Conservation (phyloP, 2,329 filamentous ascomycete genomes). For the Xylaria digitata region DNA sequence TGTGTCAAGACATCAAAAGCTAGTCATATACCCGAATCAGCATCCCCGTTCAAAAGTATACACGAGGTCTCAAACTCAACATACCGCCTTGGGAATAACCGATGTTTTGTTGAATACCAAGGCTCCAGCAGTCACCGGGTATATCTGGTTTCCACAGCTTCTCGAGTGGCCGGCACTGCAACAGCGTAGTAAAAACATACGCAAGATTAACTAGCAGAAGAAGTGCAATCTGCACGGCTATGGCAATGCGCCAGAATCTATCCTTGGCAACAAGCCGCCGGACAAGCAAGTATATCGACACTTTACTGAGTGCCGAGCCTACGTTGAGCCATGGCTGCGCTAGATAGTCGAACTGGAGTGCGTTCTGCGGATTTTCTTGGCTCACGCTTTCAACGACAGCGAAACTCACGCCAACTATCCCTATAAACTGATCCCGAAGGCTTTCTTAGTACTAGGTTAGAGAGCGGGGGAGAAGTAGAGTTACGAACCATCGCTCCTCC, state of each 20-base stretch:
- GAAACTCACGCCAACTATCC: constrained; percentile 52
- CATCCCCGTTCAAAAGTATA: neutral
- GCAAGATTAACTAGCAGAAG: constrained; percentile 51
- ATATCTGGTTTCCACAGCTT: constrained; percentile 52
- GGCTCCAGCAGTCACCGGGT: constrained; percentile 50
- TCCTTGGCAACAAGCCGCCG: constrained; percentile 48
- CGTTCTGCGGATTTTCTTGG: constrained; percentile 42
- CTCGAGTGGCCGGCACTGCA: constrained; percentile 54
- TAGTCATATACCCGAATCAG: constrained; percentile 26
- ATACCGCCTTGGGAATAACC: constrained; percentile 52
- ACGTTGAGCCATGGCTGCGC: constrained; percentile 54
- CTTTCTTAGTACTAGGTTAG: constrained; percentile 1
- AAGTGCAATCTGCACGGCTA: constrained; percentile 48
- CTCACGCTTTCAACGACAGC: constrained; percentile 50
- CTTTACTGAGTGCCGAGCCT: constrained; percentile 52
- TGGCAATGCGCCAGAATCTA: constrained; percentile 49
- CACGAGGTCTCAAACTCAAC: neutral
- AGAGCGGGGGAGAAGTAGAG: constrained; percentile 18
- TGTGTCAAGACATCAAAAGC: constrained; percentile 53
- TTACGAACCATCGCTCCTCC: constrained; percentile 49
- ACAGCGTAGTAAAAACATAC: constrained; percentile 50
- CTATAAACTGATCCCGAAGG: constrained; percentile 46
- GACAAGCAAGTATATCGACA: constrained; percentile 54
- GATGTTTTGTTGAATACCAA: constrained; percentile 50
- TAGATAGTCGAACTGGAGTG: constrained; percentile 52